phyloP scores from a whole-genome alignment of 192 early-diverging fungal genomes.

The Linnemannia exigua region DNA sequence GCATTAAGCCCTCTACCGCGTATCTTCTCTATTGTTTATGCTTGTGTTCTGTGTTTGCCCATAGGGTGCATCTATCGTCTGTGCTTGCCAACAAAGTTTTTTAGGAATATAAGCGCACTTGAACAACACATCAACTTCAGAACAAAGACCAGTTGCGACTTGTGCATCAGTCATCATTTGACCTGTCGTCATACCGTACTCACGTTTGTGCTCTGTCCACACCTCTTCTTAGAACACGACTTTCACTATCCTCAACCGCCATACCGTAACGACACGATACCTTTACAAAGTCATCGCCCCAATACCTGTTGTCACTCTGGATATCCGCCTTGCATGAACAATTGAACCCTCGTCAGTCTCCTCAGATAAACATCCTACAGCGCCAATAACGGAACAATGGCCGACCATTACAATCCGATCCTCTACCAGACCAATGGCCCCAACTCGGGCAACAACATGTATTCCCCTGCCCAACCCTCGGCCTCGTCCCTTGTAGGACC shows the following conservation, averaged over 20 bases:
- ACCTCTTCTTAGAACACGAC: not conserved
- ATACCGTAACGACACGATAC: not conserved
- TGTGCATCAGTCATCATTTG: not conserved
- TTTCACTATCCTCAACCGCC: not conserved
- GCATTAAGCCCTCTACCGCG: too few species aligned
- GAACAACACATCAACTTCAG: too few species aligned
- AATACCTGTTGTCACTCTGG: not conserved
- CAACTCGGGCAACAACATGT: slow-evolving; percentile 15
- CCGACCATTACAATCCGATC: slow-evolving; percentile 17
- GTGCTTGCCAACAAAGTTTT: too few species aligned
- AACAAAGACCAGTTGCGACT: too few species aligned
- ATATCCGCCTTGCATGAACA: not conserved
- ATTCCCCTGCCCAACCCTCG: slow-evolving; percentile 9
- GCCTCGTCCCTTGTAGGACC: slow-evolving; percentile 11
- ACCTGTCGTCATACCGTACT: not conserved
- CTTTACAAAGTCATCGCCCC: not conserved
- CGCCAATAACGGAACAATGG: slow-evolving; percentile 9
- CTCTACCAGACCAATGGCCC: slow-evolving; percentile 33
- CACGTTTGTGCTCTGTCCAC: not conserved
- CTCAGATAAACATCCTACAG: not conserved
- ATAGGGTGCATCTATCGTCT: too few species aligned
- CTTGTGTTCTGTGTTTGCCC: not conserved
- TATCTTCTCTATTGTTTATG: not conserved
- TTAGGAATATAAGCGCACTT: too few species aligned
- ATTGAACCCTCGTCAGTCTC: not conserved